A percentile compares a stretch with the other conserved stretches of the same genome.
phyloP scores from a whole-genome alignment of 2,329 filamentous ascomycete genomes.

The Tricladium varicosporioides region DNA sequence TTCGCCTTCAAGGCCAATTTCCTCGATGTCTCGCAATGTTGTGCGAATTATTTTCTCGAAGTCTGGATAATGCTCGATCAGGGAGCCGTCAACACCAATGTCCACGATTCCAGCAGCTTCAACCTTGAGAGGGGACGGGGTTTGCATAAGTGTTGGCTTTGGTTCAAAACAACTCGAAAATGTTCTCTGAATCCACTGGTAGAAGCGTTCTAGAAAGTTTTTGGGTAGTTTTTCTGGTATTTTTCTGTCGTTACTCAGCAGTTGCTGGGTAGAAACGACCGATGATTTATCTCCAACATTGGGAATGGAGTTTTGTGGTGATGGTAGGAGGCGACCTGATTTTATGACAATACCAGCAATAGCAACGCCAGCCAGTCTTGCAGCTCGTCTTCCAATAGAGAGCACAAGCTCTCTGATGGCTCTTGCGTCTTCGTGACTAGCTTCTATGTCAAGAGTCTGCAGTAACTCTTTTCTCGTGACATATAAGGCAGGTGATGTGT shows the following conservation, averaged over 20 bases:
- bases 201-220: too few species aligned
- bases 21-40: constrained; percentile 71
- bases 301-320: too few species aligned
- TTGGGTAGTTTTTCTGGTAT: too few species aligned
- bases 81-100: constrained; percentile 88
- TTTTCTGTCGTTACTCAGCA: too few species aligned
- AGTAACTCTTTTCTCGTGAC: constrained; percentile 71
- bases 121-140: constrained; percentile 13
- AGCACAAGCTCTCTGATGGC: constrained; percentile 81
- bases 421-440: constrained; percentile 81
- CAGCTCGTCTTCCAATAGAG: constrained; percentile 84
- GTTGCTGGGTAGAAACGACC: too few species aligned
- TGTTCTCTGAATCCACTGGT: too few species aligned
- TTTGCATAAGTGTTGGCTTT: constrained; percentile 33
- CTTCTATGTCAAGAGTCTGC: constrained; percentile 47
- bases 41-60: constrained; percentile 89
- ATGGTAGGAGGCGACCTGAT: constrained; percentile 62
- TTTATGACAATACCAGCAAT: constrained; percentile 82
- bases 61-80: constrained; percentile 93
- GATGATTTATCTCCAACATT: too few species aligned
- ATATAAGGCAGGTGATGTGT: constrained; percentile 69
- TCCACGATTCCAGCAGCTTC: constrained; percentile 68
- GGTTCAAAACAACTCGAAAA: too few species aligned
- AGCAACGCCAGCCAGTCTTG: constrained; percentile 82
- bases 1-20: constrained; percentile 75